Evolutionary conservation across 2,329 filamentous ascomycete species (phyloP), one percentile per base, ranked within the genome.

Genomic region (Aspergillus transmontanensis): DNA sequence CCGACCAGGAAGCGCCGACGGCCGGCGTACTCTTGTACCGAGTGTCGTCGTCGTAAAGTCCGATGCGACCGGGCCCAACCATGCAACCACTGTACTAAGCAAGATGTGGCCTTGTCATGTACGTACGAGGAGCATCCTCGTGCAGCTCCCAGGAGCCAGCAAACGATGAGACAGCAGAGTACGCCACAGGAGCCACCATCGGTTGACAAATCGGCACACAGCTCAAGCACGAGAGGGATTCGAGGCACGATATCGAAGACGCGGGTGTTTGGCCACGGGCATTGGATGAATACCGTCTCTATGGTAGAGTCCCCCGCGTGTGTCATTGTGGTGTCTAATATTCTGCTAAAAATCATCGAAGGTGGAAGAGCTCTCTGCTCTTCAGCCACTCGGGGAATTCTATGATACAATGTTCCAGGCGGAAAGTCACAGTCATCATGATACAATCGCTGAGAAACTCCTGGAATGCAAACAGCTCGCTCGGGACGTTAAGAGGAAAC

Each of bases 31-130:
- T 70, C 73, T 9, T 76, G 74, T 28, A 54, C 65, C 12, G 71
- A 75, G 57, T 76, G 73, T 50, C 68, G 73, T 9, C 71, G 73
- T 6, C 70, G 73, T 21, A 76, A 76, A 64, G 65, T 76, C 34
- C 67, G 66, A 61, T 76, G 74, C 60, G 71, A 76, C 39, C 71
- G 73, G 23, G 55, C 32, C 2, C 64, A 59, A 12, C 73, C 71
- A 4, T 74, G 73, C 51, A 32, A 60, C 32, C 68, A 72, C 39
- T 72, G 72, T 59, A 64, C 59, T 30, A 45, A 64, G 16, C 62
- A 69, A 28, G 55, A 63, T 2, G 39, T 48, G 32, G 45, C 39
- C n/a, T 53, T 61, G 19, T 32, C 45, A 19, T 73, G 70, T 61
- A 57, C 39, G 11, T 71, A 71, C 32, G 61, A 64, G 32, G 59